Base-by-base conservation (phyloP, 2,329 filamentous ascomycete species). In the Colletotrichum musae region DNA sequence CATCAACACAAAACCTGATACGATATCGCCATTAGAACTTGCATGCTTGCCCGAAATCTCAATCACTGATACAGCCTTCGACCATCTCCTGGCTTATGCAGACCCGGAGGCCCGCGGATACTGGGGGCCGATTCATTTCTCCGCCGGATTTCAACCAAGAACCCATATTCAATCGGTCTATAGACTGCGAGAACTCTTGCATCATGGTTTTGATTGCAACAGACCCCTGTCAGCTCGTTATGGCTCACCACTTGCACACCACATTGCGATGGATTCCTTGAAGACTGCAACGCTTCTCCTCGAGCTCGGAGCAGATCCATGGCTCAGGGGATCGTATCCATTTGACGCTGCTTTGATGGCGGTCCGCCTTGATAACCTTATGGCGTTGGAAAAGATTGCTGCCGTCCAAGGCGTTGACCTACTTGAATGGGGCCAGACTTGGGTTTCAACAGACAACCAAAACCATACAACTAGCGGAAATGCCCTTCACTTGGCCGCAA, bases 361-460 rank as follows among this genome's bases (percentile, higher is more conserved):
- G 13, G n/a, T 21, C 4, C 1, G 36, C 1, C 5, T 16, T 6
- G 1, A 13, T 9, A 5, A 28, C 0, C 4, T 7, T 2, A n/a
- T 6, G 16, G 16, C 47, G 56, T n/a, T 58, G n/a, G 10, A 47
- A 4, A 32, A 4, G 0, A 58, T 48, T 6, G 6, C 53, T 28
- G 7, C 28, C 2, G 1, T 10, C 15, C 12, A 16, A 43, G 12
- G 12, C 2, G 7, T 13, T 12, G 15, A 5, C 12, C 41, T 1
- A 13, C 3, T 39, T 26, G 4, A 15, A 26, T 32, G 32, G 53
- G 5, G 26, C 39, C 15, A 4, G 18, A n/a, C n/a, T 26, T 41
- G 53, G 53, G 10, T 7, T 7, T 16, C 13, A 7, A 3, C 2
- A 13, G 53, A 21, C 6, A 13, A 9, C 15, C 10, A 39, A n/a